Evolutionary conservation across 1,284 basidiomycete species (phyloP).

Genomic region (Paramarasmius palmivorus): DNA sequence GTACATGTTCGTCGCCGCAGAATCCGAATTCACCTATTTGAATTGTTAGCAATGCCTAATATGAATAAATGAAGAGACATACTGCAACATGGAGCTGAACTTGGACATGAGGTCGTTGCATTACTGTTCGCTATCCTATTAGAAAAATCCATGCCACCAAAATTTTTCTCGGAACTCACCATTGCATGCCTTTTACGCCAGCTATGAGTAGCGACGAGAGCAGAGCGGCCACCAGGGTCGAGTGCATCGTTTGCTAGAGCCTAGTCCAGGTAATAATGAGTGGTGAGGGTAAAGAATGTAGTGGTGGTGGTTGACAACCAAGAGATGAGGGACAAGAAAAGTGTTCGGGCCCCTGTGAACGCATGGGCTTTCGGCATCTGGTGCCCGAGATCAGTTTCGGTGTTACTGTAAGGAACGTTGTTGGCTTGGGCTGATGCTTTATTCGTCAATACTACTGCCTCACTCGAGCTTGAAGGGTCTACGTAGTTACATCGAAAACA

Average conservation of each 20-base stretch:
- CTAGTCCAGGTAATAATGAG: not conserved
- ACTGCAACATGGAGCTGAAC: slow-evolving; percentile 57
- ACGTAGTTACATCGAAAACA: too few species aligned
- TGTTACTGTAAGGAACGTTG: too few species aligned
- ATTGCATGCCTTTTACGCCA: slow-evolving; percentile 9
- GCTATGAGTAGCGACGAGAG: slow-evolving; percentile 9
- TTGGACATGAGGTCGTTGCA: slow-evolving; percentile 40
- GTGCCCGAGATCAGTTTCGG: too few species aligned
- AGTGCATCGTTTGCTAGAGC: slow-evolving; percentile 11
- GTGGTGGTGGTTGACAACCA: slow-evolving; percentile 5
- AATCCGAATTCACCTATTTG: slow-evolving; percentile 69
- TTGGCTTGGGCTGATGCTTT: too few species aligned
- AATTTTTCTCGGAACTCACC: slow-evolving; percentile 5
- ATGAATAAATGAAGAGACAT: slow-evolving; percentile 20
- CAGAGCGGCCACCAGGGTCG: slow-evolving; percentile 15
- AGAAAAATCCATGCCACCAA: not conserved
- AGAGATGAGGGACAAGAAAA: too few species aligned
- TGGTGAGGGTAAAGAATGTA: not conserved
- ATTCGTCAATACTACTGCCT: too few species aligned
- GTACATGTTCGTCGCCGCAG: slow-evolving; percentile 60
- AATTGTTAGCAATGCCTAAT: slow-evolving; percentile 7
- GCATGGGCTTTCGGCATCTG: too few species aligned
- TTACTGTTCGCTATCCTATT: slow-evolving; percentile 37
- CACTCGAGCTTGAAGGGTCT: too few species aligned
- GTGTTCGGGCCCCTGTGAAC: too few species aligned